These are phyloP conservation scores for Ascochyta lentis DNA, from an alignment of 2,329 filamentous ascomycete species.

Conservation along the genomic window DNA sequence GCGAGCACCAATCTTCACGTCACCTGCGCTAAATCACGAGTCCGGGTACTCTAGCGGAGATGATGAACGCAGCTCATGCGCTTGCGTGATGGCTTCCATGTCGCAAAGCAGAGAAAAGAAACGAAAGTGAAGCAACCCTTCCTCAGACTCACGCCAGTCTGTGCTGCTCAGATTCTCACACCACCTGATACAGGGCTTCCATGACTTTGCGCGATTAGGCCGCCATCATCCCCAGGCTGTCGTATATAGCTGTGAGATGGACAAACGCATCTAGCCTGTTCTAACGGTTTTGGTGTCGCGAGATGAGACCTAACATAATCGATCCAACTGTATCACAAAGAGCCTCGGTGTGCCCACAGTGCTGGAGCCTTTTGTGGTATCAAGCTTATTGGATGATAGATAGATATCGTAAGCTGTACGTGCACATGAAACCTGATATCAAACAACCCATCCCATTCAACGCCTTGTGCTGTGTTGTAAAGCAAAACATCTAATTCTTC, in stretches of 20 bases:
- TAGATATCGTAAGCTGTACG: constrained; percentile 10
- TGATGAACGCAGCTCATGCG: constrained; percentile 1
- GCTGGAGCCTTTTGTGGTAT: not conserved
- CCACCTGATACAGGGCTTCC: not conserved
- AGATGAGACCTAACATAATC: not conserved
- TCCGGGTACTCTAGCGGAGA: constrained; percentile 3
- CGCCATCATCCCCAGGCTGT: not conserved
- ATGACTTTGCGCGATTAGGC: not conserved
- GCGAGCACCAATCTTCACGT: constrained; percentile 13
- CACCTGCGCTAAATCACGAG: constrained; percentile 15
- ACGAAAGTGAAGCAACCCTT: not conserved
- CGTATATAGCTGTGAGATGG: no score
- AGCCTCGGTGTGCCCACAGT: not conserved
- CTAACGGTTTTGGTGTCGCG: not conserved
- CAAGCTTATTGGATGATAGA: not conserved
- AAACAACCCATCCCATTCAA: constrained; percentile 20
- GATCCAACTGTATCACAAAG: not conserved
- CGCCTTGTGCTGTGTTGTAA: constrained; percentile 29
- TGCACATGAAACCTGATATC: constrained; percentile 11
- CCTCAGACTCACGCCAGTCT: not conserved
- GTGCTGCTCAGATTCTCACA: not conserved
- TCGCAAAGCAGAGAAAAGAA: no score
- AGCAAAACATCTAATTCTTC: constrained; percentile 10
- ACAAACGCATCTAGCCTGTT: not conserved
- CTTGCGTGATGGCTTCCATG: not conserved